Conservation (phyloP, 129 eudicot species). For the Helianthus tuberosus region DNA sequence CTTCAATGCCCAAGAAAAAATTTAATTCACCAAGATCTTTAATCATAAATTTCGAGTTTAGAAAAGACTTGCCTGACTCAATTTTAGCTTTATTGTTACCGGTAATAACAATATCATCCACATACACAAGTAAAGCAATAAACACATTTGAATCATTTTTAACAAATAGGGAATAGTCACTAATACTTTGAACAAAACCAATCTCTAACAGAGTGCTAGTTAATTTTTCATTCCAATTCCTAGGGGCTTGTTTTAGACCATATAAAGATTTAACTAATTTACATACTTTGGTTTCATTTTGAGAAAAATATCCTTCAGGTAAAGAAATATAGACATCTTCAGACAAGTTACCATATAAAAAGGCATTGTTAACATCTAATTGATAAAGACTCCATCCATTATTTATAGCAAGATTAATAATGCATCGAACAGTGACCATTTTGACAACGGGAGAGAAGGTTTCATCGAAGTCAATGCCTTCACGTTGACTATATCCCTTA, state of each 20-base stretch:
- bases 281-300: neutral
- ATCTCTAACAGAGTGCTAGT: too few species aligned
- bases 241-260: too few species aligned
- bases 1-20: neutral
- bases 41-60: neutral
- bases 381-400: too few species aligned
- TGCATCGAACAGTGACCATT: neutral
- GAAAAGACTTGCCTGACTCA: neutral
- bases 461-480: neutral
- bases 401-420: too few species aligned
- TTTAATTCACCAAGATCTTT: neutral
- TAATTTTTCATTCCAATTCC: too few species aligned
- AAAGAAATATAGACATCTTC: neutral
- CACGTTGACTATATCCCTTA: neutral
- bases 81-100: neutral
- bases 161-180: neutral
- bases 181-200: neutral
- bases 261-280: neutral
- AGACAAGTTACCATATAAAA: neutral
- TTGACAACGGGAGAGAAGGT: neutral
- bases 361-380: neutral
- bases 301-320: neutral
- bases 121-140: neutral
- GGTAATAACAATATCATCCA: neutral
- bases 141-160: neutral